These are phyloP conservation scores for Populus deltoides DNA, from an alignment of 345 rosid species.

Conservation along the genomic window DNA sequence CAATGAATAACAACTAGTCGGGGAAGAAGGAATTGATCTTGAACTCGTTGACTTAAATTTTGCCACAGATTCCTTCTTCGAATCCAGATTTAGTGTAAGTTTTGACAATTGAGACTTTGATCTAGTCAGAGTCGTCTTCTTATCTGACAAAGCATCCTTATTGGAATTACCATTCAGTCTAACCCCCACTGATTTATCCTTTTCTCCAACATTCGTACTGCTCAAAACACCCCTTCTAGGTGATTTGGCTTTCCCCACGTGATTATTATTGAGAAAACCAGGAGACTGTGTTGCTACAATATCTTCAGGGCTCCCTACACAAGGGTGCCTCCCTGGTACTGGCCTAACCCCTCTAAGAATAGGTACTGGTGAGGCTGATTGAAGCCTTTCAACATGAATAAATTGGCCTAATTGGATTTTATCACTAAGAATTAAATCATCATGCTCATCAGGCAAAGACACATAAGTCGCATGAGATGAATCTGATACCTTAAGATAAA, in stretches of 20 bases:
- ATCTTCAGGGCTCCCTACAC: constrained; percentile 95
- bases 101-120: constrained; percentile 56
- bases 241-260: constrained; percentile 46
- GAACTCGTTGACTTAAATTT: constrained; percentile 61
- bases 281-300: constrained; percentile 77
- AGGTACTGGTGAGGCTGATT: constrained; percentile 91
- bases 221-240: constrained; percentile 28
- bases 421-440: constrained; percentile 91
- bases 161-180: constrained; percentile 48
- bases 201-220: constrained; percentile 34
- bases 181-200: constrained; percentile 43
- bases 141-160: constrained; percentile 46
- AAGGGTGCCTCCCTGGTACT: constrained; percentile 90
- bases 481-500: constrained; percentile 94
- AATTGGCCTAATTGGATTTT: constrained; percentile 95
- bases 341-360: constrained; percentile 91
- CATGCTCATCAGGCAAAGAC: constrained; percentile 91
- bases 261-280: constrained; percentile 58
- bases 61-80: constrained; percentile 53
- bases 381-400: constrained; percentile 88
- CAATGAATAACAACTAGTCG: constrained; percentile 80
- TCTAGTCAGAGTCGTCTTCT: constrained; percentile 40
- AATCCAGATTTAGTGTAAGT: constrained; percentile 45
- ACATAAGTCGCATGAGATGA: constrained; percentile 96
- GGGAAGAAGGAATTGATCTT: constrained; percentile 81